Percentiles rank a stretch among this genome's conserved stretches.
These are phyloP conservation scores for Zymoseptoria ardabiliae DNA, from an alignment of 2,329 filamentous ascomycete genomes.

Conservation along the genomic window DNA sequence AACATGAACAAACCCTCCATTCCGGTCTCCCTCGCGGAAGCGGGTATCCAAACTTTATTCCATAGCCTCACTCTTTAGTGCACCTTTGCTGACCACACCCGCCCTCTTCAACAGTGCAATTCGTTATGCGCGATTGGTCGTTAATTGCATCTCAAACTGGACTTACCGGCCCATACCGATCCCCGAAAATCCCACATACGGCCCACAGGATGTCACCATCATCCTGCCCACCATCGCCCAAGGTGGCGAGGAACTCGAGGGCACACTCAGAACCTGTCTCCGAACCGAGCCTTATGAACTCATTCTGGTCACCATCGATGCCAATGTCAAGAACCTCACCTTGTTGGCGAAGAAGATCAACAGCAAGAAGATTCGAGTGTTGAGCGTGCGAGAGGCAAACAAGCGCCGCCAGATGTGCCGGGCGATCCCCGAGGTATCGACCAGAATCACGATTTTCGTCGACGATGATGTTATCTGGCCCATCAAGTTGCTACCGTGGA, in stretches of 20 bases:
- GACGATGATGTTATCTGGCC: conserved; percentile 97
- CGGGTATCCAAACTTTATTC: conserved; percentile 16
- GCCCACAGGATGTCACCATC: conserved; percentile 79
- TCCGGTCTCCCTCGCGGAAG: conserved; percentile 8
- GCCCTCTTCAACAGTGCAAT: conserved; percentile 56
- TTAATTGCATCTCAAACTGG: conserved; percentile 83
- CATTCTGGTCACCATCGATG: conserved; percentile 79
- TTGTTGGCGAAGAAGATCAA: conserved; percentile 51
- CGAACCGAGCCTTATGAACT: conserved; percentile 63
- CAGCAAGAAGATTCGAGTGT: conserved; percentile 59
- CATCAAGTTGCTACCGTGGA: conserved; percentile 76
- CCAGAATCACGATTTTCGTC: conserved; percentile 80
- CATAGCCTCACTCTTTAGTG: neutral
- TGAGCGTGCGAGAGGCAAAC: conserved; percentile 79
- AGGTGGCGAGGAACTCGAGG: conserved; percentile 71
- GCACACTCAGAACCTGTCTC: conserved; percentile 72
- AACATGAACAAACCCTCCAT: neutral
- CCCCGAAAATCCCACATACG: conserved; percentile 71
- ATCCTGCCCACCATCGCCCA: conserved; percentile 91
- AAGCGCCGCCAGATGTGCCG: conserved; percentile 91
- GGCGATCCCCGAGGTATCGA: conserved; percentile 77
- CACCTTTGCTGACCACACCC: conserved; percentile 21
- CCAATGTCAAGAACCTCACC: conserved; percentile 55
- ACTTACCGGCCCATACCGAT: conserved; percentile 77
- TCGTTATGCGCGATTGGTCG: conserved; percentile 76